Evolutionary conservation across 2,329 filamentous ascomycete species (phyloP).

Genomic region (Paracorniculantispora psalliotae): DNA sequence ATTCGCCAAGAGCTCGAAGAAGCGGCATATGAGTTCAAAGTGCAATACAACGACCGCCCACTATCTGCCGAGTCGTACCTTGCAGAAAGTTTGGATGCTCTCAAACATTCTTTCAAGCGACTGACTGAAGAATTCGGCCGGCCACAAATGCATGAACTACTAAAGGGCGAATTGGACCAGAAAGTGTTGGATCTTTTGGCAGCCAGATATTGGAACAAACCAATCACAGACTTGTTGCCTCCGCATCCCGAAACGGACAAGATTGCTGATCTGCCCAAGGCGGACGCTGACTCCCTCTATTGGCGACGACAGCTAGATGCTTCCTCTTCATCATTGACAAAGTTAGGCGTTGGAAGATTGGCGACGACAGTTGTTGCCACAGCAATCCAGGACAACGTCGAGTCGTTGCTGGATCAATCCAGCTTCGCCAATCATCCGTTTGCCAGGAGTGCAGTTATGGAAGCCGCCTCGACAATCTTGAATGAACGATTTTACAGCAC

Average conservation of each 20-base stretch:
- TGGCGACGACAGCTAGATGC: slow-evolving; percentile 95
- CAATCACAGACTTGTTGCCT: slow-evolving; percentile 73
- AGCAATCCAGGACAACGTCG: slow-evolving; percentile 79
- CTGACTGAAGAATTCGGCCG: slow-evolving; percentile 88
- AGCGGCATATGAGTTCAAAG: slow-evolving; percentile 97
- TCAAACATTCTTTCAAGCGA: slow-evolving; percentile 96
- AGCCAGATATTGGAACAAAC: slow-evolving; percentile 95
- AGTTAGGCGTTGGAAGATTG: slow-evolving; percentile 85
- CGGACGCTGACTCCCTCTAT: slow-evolving; percentile 77
- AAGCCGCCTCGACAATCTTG: slow-evolving; percentile 83
- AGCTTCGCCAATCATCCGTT: slow-evolving; percentile 89
- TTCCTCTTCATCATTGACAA: slow-evolving; percentile 83
- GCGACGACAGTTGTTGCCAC: slow-evolving; percentile 88
- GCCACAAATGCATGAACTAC: slow-evolving; percentile 78
- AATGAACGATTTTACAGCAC: slow-evolving; percentile 96
- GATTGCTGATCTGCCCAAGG: slow-evolving; percentile 74
- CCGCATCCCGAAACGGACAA: slow-evolving; percentile 64
- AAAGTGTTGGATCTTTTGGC: slow-evolving; percentile 90
- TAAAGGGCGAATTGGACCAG: slow-evolving; percentile 92
- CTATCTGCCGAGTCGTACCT: slow-evolving; percentile 94
- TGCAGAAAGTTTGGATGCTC: slow-evolving; percentile 87
- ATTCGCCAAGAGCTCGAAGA: slow-evolving; percentile 95
- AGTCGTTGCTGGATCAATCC: slow-evolving; percentile 70
- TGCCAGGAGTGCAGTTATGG: slow-evolving; percentile 85
- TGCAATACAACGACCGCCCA: slow-evolving; percentile 96